Conservation (phyloP, 129 eudicot species). For the Chrysanthemum seticuspe region DNA sequence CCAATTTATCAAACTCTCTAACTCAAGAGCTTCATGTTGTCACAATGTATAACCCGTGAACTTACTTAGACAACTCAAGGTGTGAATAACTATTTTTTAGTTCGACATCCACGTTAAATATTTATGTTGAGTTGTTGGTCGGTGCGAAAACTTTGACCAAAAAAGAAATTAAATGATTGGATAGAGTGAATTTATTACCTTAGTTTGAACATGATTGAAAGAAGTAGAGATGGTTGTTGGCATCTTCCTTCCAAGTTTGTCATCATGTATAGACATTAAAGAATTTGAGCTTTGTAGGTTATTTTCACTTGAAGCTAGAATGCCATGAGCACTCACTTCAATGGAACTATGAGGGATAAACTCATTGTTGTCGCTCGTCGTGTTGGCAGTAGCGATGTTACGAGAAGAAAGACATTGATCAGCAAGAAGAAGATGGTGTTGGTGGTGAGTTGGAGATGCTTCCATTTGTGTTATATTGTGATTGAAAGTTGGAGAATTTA, state of each 20-base stretch:
- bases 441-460: conserved; percentile 33
- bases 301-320: conserved; percentile 13
- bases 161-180: neutral
- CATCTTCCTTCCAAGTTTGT: conserved; percentile 12
- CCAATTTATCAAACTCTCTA: neutral
- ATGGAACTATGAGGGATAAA: neutral
- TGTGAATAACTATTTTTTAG: too few species aligned
- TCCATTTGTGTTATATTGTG: conserved; percentile 43
- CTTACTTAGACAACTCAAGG: neutral
- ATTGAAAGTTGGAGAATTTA: conserved; percentile 24
- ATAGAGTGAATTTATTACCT: conserved; percentile 24
- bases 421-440: conserved; percentile 25
- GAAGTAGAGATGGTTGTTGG: conserved; percentile 28
- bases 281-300: conserved; percentile 25
- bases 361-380: conserved; percentile 7
- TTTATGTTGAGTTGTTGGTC: too few species aligned
- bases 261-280: conserved; percentile 30
- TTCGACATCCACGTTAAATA: too few species aligned
- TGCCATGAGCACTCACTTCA: conserved; percentile 23
- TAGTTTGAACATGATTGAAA: conserved; percentile 31
- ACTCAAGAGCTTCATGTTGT: neutral
- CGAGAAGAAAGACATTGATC: conserved; percentile 30
- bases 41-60: neutral
- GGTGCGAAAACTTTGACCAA: neutral
- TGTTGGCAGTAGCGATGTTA: conserved; percentile 7